Conservation (phyloP, 75 land plant genomes). For the Picea sitchensis region DNA sequence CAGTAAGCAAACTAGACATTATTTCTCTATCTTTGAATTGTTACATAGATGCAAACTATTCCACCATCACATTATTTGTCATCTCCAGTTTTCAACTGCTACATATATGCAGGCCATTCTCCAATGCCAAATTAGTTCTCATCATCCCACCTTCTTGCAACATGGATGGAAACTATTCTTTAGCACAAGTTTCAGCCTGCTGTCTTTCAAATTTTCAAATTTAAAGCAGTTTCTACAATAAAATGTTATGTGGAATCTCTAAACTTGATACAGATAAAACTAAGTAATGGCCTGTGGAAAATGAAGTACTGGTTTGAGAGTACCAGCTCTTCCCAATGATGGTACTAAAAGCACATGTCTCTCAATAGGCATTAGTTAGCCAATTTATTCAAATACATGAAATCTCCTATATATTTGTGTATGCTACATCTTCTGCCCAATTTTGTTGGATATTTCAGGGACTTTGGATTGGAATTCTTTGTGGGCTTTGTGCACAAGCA, state of each 20-base stretch:
- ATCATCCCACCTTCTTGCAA: no score
- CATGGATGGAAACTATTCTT: no score
- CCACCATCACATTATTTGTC: background rate
- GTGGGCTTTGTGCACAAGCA: slow-evolving; percentile 51
- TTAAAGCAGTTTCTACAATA: no score
- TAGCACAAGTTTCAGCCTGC: no score
- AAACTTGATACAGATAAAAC: background rate
- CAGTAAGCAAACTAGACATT: background rate
- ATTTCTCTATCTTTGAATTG: background rate
- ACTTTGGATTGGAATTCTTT: slow-evolving; percentile 77
- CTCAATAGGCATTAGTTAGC: background rate
- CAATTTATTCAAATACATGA: background rate
- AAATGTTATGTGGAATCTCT: background rate
- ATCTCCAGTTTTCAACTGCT: background rate
- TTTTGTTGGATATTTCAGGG: slow-evolving; percentile 42
- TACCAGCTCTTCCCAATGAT: background rate
- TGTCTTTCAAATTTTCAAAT: no score
- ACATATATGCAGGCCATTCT: background rate
- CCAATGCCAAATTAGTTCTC: no score
- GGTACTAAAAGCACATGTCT: background rate
- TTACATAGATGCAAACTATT: background rate
- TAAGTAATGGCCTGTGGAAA: background rate
- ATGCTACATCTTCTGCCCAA: background rate
- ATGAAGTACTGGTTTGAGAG: background rate
- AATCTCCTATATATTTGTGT: background rate